phyloP scores from a whole-genome alignment of 805 yeast genomes.

The Candida montana region DNA sequence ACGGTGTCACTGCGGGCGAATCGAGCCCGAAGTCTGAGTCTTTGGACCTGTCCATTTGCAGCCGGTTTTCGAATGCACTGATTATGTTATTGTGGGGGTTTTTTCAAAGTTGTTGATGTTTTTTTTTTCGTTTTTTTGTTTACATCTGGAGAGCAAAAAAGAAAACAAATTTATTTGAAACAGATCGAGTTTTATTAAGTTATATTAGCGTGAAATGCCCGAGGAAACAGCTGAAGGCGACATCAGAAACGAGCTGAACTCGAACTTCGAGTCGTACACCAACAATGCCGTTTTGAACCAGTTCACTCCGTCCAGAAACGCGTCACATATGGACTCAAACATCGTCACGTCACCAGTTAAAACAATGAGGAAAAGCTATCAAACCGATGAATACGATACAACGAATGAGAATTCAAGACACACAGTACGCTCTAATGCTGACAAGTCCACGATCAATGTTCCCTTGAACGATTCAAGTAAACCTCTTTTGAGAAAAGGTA shows the following conservation, averaged over 20 bases:
- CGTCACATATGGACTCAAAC: slow-evolving; percentile 16
- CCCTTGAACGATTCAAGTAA: slow-evolving; percentile 21
- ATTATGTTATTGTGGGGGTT: no score
- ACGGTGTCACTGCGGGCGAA: neutral
- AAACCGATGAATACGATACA: slow-evolving; percentile 13
- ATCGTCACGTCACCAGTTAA: slow-evolving; percentile 23
- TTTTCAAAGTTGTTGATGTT: no score
- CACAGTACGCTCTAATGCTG: neutral
- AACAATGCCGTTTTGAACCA: slow-evolving; percentile 17
- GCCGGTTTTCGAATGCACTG: no score
- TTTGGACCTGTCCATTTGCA: no score
- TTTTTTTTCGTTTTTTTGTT: no score
- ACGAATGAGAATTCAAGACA: slow-evolving; percentile 8
- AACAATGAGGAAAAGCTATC: slow-evolving; percentile 12
- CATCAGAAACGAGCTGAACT: slow-evolving; percentile 7
- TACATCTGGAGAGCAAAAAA: no score
- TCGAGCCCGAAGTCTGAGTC: neutral
- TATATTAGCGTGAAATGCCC: slow-evolving; percentile 1
- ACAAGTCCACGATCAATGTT: slow-evolving; percentile 10
- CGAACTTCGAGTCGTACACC: slow-evolving; percentile 18
- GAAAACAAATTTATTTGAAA: no score
- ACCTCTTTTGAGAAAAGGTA: slow-evolving; percentile 20
- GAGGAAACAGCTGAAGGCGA: slow-evolving; percentile 4
- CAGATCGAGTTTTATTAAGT: no score
- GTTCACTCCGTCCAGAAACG: slow-evolving; percentile 16